Percentiles rank a stretch among this genome's conserved stretches.
phyloP scores from a whole-genome alignment of 352 stramenopile species.

The Albugo candida region DNA sequence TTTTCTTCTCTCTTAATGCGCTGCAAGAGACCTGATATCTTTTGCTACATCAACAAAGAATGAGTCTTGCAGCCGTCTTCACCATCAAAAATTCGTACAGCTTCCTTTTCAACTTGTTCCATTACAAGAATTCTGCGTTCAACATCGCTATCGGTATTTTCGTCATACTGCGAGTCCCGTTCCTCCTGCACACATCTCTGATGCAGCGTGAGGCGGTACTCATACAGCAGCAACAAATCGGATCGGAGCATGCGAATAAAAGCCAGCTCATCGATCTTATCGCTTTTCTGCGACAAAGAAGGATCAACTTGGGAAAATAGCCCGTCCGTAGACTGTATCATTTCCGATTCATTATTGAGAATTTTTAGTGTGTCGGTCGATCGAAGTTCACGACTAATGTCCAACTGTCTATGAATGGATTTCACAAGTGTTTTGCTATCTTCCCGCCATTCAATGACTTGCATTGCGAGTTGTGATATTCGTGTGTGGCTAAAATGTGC shows the following conservation, averaged over 20 bases:
- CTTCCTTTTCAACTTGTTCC: slow-evolving; percentile 14
- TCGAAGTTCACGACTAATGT: slow-evolving; percentile 41
- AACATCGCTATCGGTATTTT: slow-evolving; percentile 11
- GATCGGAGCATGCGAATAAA: slow-evolving; percentile 29
- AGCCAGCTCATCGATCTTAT: slow-evolving; percentile 20
- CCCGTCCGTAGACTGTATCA: no score
- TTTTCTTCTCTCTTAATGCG: slow-evolving; percentile 15
- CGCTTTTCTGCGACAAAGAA: slow-evolving; percentile 17
- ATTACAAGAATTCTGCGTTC: slow-evolving; percentile 3
- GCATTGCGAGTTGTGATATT: slow-evolving; percentile 25
- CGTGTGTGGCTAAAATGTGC: slow-evolving; percentile 16
- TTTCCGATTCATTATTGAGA: not conserved
- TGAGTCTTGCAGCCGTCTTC: no score
- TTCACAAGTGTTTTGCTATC: slow-evolving; percentile 48
- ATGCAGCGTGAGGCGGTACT: slow-evolving; percentile 26
- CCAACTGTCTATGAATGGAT: slow-evolving; percentile 51
- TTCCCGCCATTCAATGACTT: slow-evolving; percentile 43
- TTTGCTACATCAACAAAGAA: no score
- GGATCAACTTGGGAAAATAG: slow-evolving; percentile 16
- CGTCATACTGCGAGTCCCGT: not conserved
- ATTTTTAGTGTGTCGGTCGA: slow-evolving; percentile 23
- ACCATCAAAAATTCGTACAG: slow-evolving; percentile 11
- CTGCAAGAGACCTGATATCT: no score
- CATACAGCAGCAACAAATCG: slow-evolving; percentile 37
- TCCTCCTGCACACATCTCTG: not conserved